Conservation (phyloP, 2,329 filamentous ascomycete species). For the Aquanectria penicillioides region DNA sequence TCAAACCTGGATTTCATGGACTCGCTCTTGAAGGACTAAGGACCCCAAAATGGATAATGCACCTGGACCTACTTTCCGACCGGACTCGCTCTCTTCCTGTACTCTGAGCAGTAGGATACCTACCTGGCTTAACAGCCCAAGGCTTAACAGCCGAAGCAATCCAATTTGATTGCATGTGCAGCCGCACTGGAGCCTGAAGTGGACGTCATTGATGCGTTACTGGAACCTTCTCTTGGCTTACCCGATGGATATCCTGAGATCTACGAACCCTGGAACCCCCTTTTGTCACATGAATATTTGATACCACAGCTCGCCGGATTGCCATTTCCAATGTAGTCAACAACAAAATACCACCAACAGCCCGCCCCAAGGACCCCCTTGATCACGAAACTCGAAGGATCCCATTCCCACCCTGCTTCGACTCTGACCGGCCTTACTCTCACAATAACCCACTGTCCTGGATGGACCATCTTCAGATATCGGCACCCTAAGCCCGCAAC, state of each 20-base stretch:
- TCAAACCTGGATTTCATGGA: constrained; percentile 29
- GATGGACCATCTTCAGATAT: no score
- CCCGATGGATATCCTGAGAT: constrained; percentile 26
- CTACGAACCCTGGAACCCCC: not conserved
- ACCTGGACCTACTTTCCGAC: constrained; percentile 16
- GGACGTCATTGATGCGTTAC: constrained; percentile 20
- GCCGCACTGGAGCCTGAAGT: constrained; percentile 37
- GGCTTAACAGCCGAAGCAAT: constrained; percentile 41
- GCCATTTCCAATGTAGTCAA: not conserved
- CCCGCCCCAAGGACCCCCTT: no score
- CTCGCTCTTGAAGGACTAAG: constrained; percentile 29
- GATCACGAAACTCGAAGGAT: no score
- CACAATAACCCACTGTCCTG: no score
- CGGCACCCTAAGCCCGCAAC: no score
- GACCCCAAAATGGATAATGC: constrained; percentile 3
- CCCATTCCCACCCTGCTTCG: no score
- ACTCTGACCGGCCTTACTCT: no score
- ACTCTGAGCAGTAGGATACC: constrained; percentile 29
- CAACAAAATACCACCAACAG: no score
- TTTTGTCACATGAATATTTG: constrained; percentile 18
- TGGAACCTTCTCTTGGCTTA: constrained; percentile 12
- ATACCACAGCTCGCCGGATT: not conserved
- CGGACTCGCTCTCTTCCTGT: constrained; percentile 20
- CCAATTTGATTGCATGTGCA: constrained; percentile 48
- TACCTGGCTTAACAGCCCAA: constrained; percentile 7